These are phyloP conservation scores for Penicillium roqueforti DNA, from an alignment of 495 filamentous ascomycete genomes.

Conservation along the genomic window DNA sequence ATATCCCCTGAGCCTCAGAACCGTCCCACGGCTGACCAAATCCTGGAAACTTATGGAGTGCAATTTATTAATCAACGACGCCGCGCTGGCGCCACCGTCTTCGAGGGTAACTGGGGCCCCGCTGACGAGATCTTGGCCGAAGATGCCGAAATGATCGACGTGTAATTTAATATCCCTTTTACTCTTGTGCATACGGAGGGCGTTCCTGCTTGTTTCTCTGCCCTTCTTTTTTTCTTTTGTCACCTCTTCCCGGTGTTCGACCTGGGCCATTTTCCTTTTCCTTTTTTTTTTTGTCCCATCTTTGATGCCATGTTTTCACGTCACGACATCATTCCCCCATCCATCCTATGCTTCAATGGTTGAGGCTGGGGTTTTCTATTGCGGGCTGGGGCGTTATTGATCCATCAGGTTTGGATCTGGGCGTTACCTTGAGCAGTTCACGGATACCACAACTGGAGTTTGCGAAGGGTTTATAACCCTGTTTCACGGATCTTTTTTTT, in stretches of 20 bases:
- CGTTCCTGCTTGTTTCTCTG: constrained; percentile 29
- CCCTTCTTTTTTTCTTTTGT: constrained; percentile 37
- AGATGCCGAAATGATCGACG: constrained; percentile 72
- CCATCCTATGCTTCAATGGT: constrained; percentile 21
- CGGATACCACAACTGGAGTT: constrained; percentile 24
- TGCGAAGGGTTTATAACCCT: constrained; percentile 17
- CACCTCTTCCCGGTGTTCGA: constrained; percentile 31
- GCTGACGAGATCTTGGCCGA: constrained; percentile 65
- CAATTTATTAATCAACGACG: constrained; percentile 72
- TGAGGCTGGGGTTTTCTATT: constrained; percentile 24
- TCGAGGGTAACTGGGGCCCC: constrained; percentile 94
- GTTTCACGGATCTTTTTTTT: constrained; percentile 24
- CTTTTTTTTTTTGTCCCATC: constrained; percentile 16
- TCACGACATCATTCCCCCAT: constrained; percentile 27
- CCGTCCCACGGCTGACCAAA: constrained; percentile 68
- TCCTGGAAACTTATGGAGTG: constrained; percentile 64
- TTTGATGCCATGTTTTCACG: constrained; percentile 21
- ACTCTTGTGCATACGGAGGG: constrained; percentile 41
- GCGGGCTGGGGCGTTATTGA: constrained; percentile 15
- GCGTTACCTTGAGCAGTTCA: background rate
- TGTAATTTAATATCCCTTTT: constrained; percentile 41
- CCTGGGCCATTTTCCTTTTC: constrained; percentile 13
- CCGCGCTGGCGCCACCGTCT: constrained; percentile 81
- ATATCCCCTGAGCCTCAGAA: constrained; percentile 67
- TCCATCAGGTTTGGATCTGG: constrained; percentile 6